These are phyloP conservation scores for Aspergillus kassunensis DNA, from an alignment of 495 filamentous ascomycete species.

Conservation along the genomic window DNA sequence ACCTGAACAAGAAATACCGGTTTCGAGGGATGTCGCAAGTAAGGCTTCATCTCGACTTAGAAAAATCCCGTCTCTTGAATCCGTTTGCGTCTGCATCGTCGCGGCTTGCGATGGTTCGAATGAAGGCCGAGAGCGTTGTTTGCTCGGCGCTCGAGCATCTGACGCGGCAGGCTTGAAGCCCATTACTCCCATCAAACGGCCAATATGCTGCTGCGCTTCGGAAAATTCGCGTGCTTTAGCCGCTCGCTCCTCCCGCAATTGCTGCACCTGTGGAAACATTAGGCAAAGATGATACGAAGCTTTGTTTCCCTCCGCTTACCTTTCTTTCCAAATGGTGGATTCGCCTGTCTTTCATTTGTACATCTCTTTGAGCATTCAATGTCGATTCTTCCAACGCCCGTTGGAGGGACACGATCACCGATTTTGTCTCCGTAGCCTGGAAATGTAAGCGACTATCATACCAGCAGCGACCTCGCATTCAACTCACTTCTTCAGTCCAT, in stretches of 20 bases:
- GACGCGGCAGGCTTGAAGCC: slow-evolving; percentile 30
- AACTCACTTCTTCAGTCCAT: slow-evolving; percentile 23
- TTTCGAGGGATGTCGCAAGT: slow-evolving; percentile 23
- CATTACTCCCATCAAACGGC: slow-evolving; percentile 46
- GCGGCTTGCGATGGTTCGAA: slow-evolving; percentile 10
- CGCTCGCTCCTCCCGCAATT: slow-evolving; percentile 36
- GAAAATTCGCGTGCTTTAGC: slow-evolving; percentile 46
- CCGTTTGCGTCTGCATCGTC: slow-evolving; percentile 15
- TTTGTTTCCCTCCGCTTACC: slow-evolving; percentile 19
- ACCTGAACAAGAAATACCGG: slow-evolving; percentile 13
- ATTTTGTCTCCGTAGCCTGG: slow-evolving; percentile 23
- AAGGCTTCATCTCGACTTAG: slow-evolving; percentile 14
- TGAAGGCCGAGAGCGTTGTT: slow-evolving; percentile 21
- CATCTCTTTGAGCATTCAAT: slow-evolving; percentile 24
- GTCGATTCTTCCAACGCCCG: slow-evolving; percentile 24
- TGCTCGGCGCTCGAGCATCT: slow-evolving; percentile 19
- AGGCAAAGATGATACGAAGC: background rate
- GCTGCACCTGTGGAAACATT: slow-evolving; percentile 28
- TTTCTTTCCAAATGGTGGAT: slow-evolving; percentile 40
- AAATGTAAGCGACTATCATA: background rate
- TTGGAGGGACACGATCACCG: slow-evolving; percentile 25
- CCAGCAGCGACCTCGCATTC: too few species aligned
- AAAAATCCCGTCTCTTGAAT: slow-evolving; percentile 18
- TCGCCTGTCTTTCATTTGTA: slow-evolving; percentile 34
- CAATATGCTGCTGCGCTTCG: slow-evolving; percentile 47